These are phyloP conservation scores for Rubia yunnanensis DNA, from an alignment of 257 asterid genomes.

Conservation along the genomic window DNA sequence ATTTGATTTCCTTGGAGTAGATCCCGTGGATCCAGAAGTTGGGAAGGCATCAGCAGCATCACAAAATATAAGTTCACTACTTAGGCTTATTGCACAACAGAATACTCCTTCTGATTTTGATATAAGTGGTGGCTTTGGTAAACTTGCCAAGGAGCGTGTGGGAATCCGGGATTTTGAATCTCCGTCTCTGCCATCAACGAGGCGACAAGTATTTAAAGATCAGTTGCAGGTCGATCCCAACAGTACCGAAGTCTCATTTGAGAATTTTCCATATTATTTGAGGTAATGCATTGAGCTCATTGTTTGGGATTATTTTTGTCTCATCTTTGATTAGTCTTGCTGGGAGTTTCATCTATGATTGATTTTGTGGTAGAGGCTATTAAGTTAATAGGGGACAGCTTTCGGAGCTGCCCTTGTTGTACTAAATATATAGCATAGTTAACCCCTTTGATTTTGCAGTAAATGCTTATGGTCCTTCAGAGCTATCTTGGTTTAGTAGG, in stretches of 20 bases:
- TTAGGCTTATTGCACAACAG: slow-evolving; percentile 44
- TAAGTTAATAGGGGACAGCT: background rate
- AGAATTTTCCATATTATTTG: slow-evolving; percentile 74
- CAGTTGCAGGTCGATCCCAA: slow-evolving; percentile 45
- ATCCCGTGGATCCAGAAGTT: slow-evolving; percentile 34
- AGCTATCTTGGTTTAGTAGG: background rate
- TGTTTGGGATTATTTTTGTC: slow-evolving; percentile 3
- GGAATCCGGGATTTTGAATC: slow-evolving; percentile 50
- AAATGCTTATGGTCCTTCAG: background rate
- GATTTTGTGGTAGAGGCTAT: slow-evolving; percentile 1
- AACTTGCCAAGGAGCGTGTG: slow-evolving; percentile 45
- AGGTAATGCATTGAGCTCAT: slow-evolving; percentile 38
- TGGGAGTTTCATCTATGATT: background rate
- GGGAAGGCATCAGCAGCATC: slow-evolving; percentile 39
- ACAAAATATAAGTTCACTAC: slow-evolving; percentile 45
- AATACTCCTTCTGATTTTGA: slow-evolving; percentile 45
- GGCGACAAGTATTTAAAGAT: slow-evolving; percentile 72
- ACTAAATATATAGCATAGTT: background rate
- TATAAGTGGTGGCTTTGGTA: slow-evolving; percentile 41
- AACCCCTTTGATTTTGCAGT: background rate
- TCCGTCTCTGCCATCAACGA: slow-evolving; percentile 41
- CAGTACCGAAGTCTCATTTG: slow-evolving; percentile 59
- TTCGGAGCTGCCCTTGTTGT: background rate
- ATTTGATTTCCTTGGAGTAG: slow-evolving; percentile 17
- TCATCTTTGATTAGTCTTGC: background rate